Conservation (phyloP, 2,329 filamentous ascomycete species). For the Colletotrichum cuscutae region DNA sequence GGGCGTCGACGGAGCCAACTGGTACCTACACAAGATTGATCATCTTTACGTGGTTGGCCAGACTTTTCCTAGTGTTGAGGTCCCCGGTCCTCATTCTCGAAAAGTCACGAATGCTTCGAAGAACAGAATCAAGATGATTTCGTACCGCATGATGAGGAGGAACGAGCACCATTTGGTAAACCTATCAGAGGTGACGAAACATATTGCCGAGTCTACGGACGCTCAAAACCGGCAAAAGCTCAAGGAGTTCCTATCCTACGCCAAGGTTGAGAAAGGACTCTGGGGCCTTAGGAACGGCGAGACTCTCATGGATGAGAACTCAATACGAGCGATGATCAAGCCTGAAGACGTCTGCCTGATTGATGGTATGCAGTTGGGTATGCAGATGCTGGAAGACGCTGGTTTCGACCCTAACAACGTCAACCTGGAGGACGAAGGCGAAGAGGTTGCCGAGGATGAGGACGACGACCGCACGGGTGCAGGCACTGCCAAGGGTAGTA, state of each 20-base stretch:
- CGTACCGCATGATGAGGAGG: slow-evolving; percentile 86
- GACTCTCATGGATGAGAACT: slow-evolving; percentile 80
- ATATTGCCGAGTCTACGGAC: slow-evolving; percentile 92
- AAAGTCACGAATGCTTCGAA: slow-evolving; percentile 98
- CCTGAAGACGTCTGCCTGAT: slow-evolving; percentile 95
- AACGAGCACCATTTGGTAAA: slow-evolving; percentile 76
- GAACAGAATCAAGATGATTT: slow-evolving; percentile 95
- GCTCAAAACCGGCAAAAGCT: slow-evolving; percentile 97
- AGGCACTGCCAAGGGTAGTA: slow-evolving; percentile 48
- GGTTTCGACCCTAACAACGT: slow-evolving; percentile 79
- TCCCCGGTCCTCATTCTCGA: slow-evolving; percentile 91
- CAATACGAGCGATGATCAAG: slow-evolving; percentile 88
- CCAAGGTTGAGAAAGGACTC: slow-evolving; percentile 83
- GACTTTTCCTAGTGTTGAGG: slow-evolving; percentile 89
- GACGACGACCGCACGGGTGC: slow-evolving; percentile 51
- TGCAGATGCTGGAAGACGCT: slow-evolving; percentile 89
- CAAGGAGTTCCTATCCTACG: slow-evolving; percentile 94
- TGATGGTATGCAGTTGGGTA: slow-evolving; percentile 96
- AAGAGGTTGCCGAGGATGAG: slow-evolving; percentile 60
- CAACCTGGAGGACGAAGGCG: slow-evolving; percentile 73
- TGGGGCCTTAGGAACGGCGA: slow-evolving; percentile 85
- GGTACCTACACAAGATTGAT: slow-evolving; percentile 89
- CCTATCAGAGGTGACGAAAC: slow-evolving; percentile 87
- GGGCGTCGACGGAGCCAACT: slow-evolving; percentile 79
- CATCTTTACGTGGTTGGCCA: slow-evolving; percentile 93